Evolutionary conservation across 768 basidiomycete species (phyloP), one percentile per base, ranked within the genome.

Genomic region (Tulasnella sp.): DNA sequence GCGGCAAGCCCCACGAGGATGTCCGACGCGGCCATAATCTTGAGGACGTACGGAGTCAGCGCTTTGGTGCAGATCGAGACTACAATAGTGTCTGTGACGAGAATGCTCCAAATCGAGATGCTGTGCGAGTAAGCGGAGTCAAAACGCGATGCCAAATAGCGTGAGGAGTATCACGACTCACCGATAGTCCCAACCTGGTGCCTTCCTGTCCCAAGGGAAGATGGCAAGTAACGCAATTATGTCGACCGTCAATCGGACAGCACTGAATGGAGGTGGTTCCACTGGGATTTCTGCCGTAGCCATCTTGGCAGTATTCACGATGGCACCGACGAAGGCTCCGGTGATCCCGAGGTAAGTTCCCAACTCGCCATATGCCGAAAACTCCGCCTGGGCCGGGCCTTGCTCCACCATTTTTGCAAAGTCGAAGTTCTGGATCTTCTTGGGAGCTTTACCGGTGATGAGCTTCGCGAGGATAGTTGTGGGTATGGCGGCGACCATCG

Each of bases 381-480:
- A 32, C 69, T 16, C 32, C 11, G 7, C 69, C 1, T 29, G 16
- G 0, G 13, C 20, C 3, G n/a, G 69, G 15, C 39, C 16, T 32
- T 40, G 5, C 9, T 70, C 69, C 5, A 70, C 39, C 69, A 70
- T 70, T 13, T 16, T 70, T 20, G 13, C 39, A 40, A 40, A 32
- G 69, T 40, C 39, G n/a, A 70, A 70, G 69, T 70, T 70, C n/a
- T 70, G 69, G 18, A 70, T 70, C 32, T 23, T 32, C 69, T 70
- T 70, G 2, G 69, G 69, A 40, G 32, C 18, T n/a, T 70, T 23
- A 18, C 69, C 69, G 16, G 13, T 23, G 57, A 77, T 77, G 40
- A 77, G 69, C 75, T 77, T 77, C 5, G 61, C 75, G 9, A 77
- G 42, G 57, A 77, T 44, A 1, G 51, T 77, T 1, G 67, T 44